A percentile compares a stretch with the other conserved stretches of the same genome.
phyloP scores from a whole-genome alignment of 495 filamentous ascomycete species.

The Hypoxylon intermedium region DNA sequence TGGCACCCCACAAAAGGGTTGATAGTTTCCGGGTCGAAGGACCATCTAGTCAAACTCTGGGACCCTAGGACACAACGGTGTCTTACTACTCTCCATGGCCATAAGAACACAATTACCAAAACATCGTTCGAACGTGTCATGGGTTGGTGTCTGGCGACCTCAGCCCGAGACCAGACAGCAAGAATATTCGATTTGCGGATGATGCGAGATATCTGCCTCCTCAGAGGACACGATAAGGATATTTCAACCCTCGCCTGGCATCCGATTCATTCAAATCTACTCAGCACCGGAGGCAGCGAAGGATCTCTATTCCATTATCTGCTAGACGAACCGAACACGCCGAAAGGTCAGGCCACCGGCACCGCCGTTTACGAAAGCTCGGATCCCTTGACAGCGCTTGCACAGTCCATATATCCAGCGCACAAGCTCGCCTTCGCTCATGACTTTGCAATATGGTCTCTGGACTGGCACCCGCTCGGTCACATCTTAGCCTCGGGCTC shows the following conservation, averaged over 20 bases:
- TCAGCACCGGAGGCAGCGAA: conserved; percentile 90
- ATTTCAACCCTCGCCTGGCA: conserved; percentile 94
- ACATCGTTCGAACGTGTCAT: conserved; percentile 84
- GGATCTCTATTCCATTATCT: conserved; percentile 91
- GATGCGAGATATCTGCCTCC: conserved; percentile 95
- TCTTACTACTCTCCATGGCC: conserved; percentile 92
- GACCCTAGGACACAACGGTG: conserved; percentile 89
- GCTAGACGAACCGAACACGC: conserved; percentile 87
- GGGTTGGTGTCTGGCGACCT: conserved; percentile 85
- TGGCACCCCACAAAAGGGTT: conserved; percentile 97
- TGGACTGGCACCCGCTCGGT: conserved; percentile 96
- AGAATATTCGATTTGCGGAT: conserved; percentile 93
- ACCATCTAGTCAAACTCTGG: conserved; percentile 97
- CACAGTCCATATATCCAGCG: conserved; percentile 87
- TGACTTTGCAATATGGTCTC: conserved; percentile 91
- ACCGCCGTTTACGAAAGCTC: conserved; percentile 83
- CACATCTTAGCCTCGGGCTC: conserved; percentile 98
- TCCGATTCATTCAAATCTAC: conserved; percentile 82
- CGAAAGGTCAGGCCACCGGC: conserved; percentile 68
- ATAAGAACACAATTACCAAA: conserved; percentile 94
- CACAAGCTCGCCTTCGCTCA: conserved; percentile 87
- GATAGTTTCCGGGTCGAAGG: conserved; percentile 95
- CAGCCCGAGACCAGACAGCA: conserved; percentile 88
- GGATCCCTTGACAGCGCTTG: conserved; percentile 76
- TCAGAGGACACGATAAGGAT: conserved; percentile 93